phyloP scores from a whole-genome alignment of 805 yeast genomes.

The Pichia paraexigua region DNA sequence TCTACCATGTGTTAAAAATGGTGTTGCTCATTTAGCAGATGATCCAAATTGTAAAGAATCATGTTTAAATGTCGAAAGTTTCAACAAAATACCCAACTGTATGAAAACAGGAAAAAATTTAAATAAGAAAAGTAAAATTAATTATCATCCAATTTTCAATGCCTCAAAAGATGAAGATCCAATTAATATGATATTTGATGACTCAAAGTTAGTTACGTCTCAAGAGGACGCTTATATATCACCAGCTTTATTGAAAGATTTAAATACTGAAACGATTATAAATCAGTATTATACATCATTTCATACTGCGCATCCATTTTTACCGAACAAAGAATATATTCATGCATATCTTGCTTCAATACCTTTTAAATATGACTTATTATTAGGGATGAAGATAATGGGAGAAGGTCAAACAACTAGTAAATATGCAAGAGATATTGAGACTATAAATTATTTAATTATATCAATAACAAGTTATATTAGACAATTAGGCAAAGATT shows the following conservation, averaged over 20 bases:
- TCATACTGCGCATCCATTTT: conserved; percentile 39
- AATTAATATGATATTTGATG: conserved; percentile 21
- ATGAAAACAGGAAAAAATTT: conserved; percentile 13
- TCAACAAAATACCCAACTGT: conserved; percentile 25
- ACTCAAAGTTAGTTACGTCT: conserved; percentile 8
- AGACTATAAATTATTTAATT: conserved; percentile 32
- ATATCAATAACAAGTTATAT: conserved; percentile 26
- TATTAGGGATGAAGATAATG: conserved; percentile 40
- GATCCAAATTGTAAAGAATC: conserved; percentile 18
- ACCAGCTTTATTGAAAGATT: conserved; percentile 20
- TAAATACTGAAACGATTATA: conserved; percentile 22
- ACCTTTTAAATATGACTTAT: conserved; percentile 33
- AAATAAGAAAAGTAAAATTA: conserved; percentile 9
- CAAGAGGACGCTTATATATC: conserved; percentile 24
- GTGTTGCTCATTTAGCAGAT: conserved; percentile 14
- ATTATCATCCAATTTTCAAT: conserved; percentile 27
- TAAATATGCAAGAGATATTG: conserved; percentile 32
- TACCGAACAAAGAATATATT: conserved; percentile 35
- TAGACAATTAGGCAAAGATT: conserved; percentile 32
- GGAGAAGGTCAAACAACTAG: conserved; percentile 39
- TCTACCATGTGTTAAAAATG: conserved; percentile 26
- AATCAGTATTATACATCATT: conserved; percentile 31
- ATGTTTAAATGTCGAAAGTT: conserved; percentile 23
- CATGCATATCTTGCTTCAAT: conserved; percentile 26
- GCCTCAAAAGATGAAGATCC: conserved; percentile 22